Percentiles rank a stretch among this genome's conserved stretches.
Conservation (phyloP, 1,284 basidiomycete species). For the Cutaneotrichosporon dermatis region DNA sequence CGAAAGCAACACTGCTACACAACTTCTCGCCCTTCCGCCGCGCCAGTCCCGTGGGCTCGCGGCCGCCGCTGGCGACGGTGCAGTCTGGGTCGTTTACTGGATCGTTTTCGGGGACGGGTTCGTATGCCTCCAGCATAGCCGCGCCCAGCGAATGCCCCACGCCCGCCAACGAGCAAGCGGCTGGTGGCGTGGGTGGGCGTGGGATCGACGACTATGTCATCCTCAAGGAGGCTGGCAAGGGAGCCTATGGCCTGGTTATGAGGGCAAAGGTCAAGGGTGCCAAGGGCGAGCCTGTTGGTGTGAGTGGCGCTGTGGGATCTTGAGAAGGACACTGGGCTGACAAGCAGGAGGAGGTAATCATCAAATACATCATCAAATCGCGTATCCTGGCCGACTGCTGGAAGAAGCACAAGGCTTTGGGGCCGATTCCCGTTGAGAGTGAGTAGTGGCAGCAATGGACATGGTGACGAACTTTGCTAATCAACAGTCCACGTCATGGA, state of each 20-base stretch:
- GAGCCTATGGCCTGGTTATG: constrained; percentile 96
- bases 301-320: constrained; percentile 51
- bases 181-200: constrained; percentile 43
- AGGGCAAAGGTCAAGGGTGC: constrained; percentile 71
- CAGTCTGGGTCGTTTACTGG: neutral
- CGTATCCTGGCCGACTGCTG: constrained; percentile 98
- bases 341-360: constrained; percentile 61
- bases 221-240: constrained; percentile 81
- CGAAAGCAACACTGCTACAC: constrained; percentile 29
- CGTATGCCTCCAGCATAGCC: constrained; percentile 38
- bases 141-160: constrained; percentile 43
- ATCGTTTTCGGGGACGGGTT: constrained; percentile 2
- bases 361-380: constrained; percentile 98
- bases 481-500: constrained; percentile 80
- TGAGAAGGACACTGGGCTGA: neutral
- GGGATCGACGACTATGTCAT: constrained; percentile 57
- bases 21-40: constrained; percentile 47
- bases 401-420: constrained; percentile 92
- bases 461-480: constrained; percentile 2
- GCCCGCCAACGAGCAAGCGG: constrained; percentile 34
- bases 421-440: constrained; percentile 95
- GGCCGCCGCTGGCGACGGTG: neutral
- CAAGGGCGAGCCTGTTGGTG: constrained; percentile 69
- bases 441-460: constrained; percentile 16
- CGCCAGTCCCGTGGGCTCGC: constrained; percentile 6